These are phyloP conservation scores for Uncinocarpus reesii DNA, from an alignment of 2,329 filamentous ascomycete species.

Conservation along the genomic window DNA sequence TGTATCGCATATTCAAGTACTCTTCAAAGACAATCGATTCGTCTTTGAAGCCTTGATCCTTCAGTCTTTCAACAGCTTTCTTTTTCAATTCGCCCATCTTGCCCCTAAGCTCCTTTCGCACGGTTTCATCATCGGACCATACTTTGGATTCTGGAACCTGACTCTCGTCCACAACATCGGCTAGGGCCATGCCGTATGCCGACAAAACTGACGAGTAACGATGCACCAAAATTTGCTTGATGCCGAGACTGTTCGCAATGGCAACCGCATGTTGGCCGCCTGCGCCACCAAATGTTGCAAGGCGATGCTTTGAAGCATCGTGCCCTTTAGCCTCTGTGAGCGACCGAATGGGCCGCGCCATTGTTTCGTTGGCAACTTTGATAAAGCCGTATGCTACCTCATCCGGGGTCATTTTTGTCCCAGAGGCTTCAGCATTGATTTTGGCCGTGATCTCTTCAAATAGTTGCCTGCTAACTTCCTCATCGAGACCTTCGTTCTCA, in stretches of 20 bases:
- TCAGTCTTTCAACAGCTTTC: conserved; percentile 58
- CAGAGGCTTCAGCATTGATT: conserved; percentile 61
- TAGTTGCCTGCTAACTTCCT: conserved; percentile 57
- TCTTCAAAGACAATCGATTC: conserved; percentile 73
- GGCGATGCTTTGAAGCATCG: conserved; percentile 71
- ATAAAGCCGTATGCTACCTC: conserved; percentile 84
- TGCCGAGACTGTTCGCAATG: conserved; percentile 71
- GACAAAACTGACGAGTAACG: conserved; percentile 81
- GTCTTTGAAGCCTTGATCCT: conserved; percentile 68
- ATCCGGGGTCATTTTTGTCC: conserved; percentile 56
- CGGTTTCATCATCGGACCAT: conserved; percentile 49
- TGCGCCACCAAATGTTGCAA: conserved; percentile 81
- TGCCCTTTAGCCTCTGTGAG: conserved; percentile 83
- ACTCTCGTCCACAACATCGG: conserved; percentile 77
- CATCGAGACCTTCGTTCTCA: conserved; percentile 67
- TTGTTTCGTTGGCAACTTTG: conserved; percentile 81
- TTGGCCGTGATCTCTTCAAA: conserved; percentile 64
- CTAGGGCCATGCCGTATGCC: conserved; percentile 83
- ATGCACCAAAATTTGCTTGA: conserved; percentile 72
- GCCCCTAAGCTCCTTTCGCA: conserved; percentile 51
- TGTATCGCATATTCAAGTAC: conserved; percentile 88
- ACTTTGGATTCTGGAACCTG: conserved; percentile 54
- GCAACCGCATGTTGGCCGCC: conserved; percentile 88
- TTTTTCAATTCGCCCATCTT: conserved; percentile 72
- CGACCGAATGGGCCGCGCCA: conserved; percentile 80